phyloP scores from a whole-genome alignment of 345 rosid species.

The Boechera stricta region DNA sequence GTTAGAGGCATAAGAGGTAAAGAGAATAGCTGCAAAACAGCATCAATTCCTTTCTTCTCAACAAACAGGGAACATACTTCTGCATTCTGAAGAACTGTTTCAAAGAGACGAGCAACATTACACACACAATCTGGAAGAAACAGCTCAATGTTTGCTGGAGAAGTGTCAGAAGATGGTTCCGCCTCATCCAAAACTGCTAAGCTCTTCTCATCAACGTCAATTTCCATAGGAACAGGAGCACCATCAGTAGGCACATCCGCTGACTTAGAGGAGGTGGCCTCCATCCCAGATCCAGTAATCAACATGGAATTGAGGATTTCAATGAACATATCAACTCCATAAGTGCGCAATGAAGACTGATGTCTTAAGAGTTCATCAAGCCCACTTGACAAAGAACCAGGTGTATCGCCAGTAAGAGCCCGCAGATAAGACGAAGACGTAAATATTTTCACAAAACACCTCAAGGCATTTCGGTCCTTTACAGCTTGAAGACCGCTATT shows the following conservation, averaged over 20 bases:
- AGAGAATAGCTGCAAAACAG: conserved; percentile 72
- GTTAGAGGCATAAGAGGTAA: conserved; percentile 88
- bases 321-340: conserved; percentile 91
- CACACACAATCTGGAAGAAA: conserved; percentile 84
- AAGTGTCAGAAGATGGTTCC: conserved; percentile 65
- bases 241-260: conserved; percentile 52
- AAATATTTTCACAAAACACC: conserved; percentile 91
- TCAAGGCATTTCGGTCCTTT: conserved; percentile 81
- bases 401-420: conserved; percentile 82
- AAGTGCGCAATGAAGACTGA: conserved; percentile 81
- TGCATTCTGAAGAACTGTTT: conserved; percentile 93
- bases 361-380: conserved; percentile 96
- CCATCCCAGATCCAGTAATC: conserved; percentile 71
- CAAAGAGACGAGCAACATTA: conserved; percentile 89
- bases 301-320: conserved; percentile 71
- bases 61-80: conserved; percentile 90
- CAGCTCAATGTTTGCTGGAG: conserved; percentile 57
- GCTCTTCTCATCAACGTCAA: conserved; percentile 75
- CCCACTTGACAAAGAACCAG: conserved; percentile 83
- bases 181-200: conserved; percentile 58
- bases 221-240: conserved; percentile 86
- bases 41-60: conserved; percentile 94
- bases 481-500: conserved; percentile 89
- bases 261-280: conserved; percentile 54
- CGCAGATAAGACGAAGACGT: conserved; percentile 80